Base-by-base conservation (phyloP, 257 asterid species). In the Nicotiana tabacum region DNA sequence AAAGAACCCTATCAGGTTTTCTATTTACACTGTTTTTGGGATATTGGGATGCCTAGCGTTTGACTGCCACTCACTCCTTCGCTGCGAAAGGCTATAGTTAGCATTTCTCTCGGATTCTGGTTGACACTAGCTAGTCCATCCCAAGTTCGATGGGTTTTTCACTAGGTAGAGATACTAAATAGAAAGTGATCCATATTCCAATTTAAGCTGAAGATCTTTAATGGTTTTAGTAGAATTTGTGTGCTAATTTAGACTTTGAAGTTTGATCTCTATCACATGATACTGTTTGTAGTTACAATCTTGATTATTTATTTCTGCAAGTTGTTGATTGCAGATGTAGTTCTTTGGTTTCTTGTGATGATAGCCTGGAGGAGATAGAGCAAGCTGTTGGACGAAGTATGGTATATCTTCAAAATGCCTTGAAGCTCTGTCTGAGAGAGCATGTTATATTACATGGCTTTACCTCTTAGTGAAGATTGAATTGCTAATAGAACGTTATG, bases 351-450 rank as follows among this genome's bases (percentile, higher is more conserved):
- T 83, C 57, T 78, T 80, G 85, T 84, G 87, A 39, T 87, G 88
- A 67, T 84, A 90, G 92, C 69, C 87, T 85, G 90, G 84, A 87
- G 90, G 87, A 30, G 65, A 12, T 83, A 35, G 77, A 58, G 87
- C 88, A 84, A 86, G 90, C 85, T 69, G 87, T 84, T 82, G 46
- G 77, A 86, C n/a, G 93, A 87, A 83, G 90, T 87, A 84, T 83
- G 87, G 83, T 72, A 69, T 66, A 77, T 67, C 82, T 43, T 81
- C 65, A 77, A 58, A 83, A 64, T 30, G 77, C 85, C 86, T 10
- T 67, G 81, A 87, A 89, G 88, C 84, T 81, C 84, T 79, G 77
- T 80, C 82, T 37, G 67, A 76, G 84, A 79, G 86, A 80, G 81
- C 82, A 84, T 76, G 89, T 83, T 66, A 80, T 79, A 48, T 74